A percentile compares a stretch with the other conserved stretches of the same genome.
These are phyloP conservation scores for Coemansia sp. DNA, from an alignment of 192 early-diverging fungal species.

Conservation along the genomic window DNA sequence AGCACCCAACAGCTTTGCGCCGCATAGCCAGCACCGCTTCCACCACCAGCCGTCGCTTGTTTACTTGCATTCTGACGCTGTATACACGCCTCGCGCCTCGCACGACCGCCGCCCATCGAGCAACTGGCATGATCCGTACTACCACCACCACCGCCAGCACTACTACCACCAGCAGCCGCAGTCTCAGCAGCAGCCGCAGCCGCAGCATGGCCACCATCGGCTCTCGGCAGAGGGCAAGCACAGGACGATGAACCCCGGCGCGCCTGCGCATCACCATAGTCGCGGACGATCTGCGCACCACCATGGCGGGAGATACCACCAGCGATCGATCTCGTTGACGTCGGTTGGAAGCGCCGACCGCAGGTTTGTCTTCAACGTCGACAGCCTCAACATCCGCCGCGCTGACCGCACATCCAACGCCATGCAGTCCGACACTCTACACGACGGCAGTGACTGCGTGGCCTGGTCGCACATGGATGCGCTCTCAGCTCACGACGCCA, in stretches of 20 bases:
- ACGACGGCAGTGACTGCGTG: constrained; percentile 35
- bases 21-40: neutral
- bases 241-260: neutral
- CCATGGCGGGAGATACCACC: neutral
- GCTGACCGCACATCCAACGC: constrained; percentile 41
- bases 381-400: constrained; percentile 42
- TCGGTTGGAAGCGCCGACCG: constrained; percentile 13
- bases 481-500: constrained; percentile 28
- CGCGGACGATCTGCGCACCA: neutral
- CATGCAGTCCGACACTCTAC: constrained; percentile 43
- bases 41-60: constrained; percentile 14
- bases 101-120: constrained; percentile 8
- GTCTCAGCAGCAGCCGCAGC: neutral
- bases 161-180: neutral
- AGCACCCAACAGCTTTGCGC: neutral
- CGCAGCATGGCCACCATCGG: neutral
- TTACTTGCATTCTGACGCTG: constrained; percentile 17
- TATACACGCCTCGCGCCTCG: constrained; percentile 10
- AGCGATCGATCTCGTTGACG: constrained; percentile 18
- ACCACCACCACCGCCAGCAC: constrained; percentile 8
- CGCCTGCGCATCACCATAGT: neutral
- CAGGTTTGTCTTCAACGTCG: constrained; percentile 22
- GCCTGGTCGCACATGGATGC: constrained; percentile 51
- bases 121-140: constrained; percentile 14
- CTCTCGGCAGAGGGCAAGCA: constrained; percentile 8